Base-by-base conservation (phyloP, 768 basidiomycete species). In the Tricholomella constricta region DNA sequence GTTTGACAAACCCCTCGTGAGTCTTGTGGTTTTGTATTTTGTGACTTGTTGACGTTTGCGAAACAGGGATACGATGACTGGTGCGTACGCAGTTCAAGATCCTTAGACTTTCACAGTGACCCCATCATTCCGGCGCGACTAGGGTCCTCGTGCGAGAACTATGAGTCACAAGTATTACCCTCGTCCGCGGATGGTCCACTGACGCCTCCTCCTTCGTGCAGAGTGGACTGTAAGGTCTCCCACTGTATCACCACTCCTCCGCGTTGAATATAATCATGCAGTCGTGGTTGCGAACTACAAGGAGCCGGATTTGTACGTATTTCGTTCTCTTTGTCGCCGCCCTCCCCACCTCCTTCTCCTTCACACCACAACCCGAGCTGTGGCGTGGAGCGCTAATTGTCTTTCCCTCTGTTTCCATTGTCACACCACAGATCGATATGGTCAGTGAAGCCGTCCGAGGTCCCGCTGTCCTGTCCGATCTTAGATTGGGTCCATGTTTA, bases 221-320 rank as follows among this genome's bases (percentile, higher is more conserved):
- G 88, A 43, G 87, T 90, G 46, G 87, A 91, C 54, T 91, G 90
- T 89, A 62, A 64, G 83, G 62, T 17, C 19, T 46, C 34, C 56
- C 35, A n/a, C n/a, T n/a, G n/a, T n/a, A n/a, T n/a, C n/a, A n/a
- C n/a, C n/a, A n/a, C n/a, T n/a, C 20, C n/a, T 1, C 17, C 20
- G 32, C 37, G 15, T 15, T 3, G 22, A 37, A 37, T 27, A 42
- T 25, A 14, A 35, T 47, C 36, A 25, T 45, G 10, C 35, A 91
- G 90, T 79, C 54, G 94, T 94, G 35, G 86, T 91, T 32, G 80
- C 79, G 8, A 82, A 89, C 57, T 81, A 73, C 62, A 76, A 89
- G 54, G 77, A 86, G 48, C 86, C 87, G 26, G 95, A 98, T 74
- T 73, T 98, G 81, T 95, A 70, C 48, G 88, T n/a, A n/a, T n/a